Evolutionary conservation across 768 basidiomycete genomes (phyloP), one percentile per base, ranked within the genome.

Genomic region (Rhizopogon sp.): DNA sequence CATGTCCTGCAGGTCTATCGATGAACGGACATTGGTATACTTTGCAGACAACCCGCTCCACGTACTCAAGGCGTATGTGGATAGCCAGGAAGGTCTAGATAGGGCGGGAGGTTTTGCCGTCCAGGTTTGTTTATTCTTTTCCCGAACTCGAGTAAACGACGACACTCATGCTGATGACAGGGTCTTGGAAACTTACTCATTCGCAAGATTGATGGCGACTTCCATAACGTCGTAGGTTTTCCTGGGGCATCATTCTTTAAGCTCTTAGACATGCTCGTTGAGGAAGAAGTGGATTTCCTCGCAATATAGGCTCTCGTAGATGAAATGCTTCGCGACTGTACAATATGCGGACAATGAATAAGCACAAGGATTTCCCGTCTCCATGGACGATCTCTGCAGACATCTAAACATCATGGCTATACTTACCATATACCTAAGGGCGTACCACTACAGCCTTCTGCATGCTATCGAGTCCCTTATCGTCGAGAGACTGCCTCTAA

Each of bases 61-160:
- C 13, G 56, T 90, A 20, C 68, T 94, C 8, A 64, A 87, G 57
- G 88, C 92, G 8, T 98, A 98, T 60, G 91, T 84, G 17, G 84
- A 92, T 37, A 87, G 79, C 52, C 89, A 85, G 6, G 94, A 97
- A 72, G 94, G 94, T 0, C 66, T 85, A 41, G 88, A 93, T 63
- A 80, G 93, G 17, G 95, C 96, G 0, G 96, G 96, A 3, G 96
- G 96, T 0, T 98, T 98, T 66, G 93, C 93, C 2, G 84, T 93
- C 40, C 96, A 98, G 78, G 93, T 92, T 58, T 45, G 75, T 92
- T 58, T 45, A 75, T 62, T 17, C 43, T 25, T 25, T 8, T 29
- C 44, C 33, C 29, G 22, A 41, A 25, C n/a, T n/a, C 22, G 16
- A 14, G 13, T 28, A 20, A 16, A n/a, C 29, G 5, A 6, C 44